Percentiles rank a stretch among this genome's conserved stretches.
Conservation (phyloP, 2,329 filamentous ascomycete species). For the Colletotrichum sp. region DNA sequence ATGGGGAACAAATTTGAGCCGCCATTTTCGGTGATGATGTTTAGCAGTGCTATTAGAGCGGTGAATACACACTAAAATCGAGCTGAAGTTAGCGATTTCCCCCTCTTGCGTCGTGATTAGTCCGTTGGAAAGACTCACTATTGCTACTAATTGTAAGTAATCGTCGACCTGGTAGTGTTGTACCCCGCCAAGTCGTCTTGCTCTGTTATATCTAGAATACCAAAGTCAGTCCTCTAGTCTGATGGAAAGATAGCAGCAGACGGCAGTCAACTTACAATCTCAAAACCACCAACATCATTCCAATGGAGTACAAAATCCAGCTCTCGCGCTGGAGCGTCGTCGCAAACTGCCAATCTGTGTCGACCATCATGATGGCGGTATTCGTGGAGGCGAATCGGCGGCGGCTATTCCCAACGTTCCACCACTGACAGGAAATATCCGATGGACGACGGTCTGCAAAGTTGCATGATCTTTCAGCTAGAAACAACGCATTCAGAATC, state of each 20-base stretch:
- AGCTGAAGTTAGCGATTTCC: neutral
- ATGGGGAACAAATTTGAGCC: constrained; percentile 40
- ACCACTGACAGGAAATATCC: neutral
- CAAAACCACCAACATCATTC: neutral
- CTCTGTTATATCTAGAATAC: neutral
- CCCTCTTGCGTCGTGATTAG: accelerated
- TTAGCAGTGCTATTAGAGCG: neutral
- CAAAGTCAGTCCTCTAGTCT: neutral
- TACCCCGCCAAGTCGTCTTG: neutral
- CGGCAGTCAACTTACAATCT: neutral
- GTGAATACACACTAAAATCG: neutral
- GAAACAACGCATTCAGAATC: neutral
- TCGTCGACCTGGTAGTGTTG: neutral
- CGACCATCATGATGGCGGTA: neutral
- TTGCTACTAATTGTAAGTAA: constrained; percentile 15
- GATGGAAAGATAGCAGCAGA: too few relatives aligned
- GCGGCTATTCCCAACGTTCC: neutral
- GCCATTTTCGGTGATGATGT: constrained; percentile 1
- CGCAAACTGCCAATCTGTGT: neutral
- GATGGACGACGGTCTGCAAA: neutral
- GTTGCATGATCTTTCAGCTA: neutral
- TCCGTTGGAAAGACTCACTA: neutral
- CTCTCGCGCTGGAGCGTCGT: neutral
- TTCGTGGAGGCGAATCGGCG: neutral
- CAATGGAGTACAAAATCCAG: constrained; percentile 3